These are phyloP conservation scores for Claviceps sp. DNA, from an alignment of 2,329 filamentous ascomycete genomes.

Conservation along the genomic window DNA sequence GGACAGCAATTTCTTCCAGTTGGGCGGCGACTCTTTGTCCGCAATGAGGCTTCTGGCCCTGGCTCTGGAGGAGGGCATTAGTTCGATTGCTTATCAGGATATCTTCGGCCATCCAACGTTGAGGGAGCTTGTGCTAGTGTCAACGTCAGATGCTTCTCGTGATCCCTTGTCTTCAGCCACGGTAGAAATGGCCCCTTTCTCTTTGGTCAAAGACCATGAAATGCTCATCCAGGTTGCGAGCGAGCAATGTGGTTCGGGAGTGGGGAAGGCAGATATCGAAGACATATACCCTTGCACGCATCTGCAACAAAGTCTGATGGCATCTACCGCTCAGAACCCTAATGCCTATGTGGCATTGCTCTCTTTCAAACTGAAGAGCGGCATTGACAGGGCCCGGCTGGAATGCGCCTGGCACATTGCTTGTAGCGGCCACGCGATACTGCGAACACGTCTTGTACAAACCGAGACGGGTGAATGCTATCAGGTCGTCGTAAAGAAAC, in stretches of 20 bases:
- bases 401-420: neutral
- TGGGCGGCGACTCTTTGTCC: conserved; percentile 31
- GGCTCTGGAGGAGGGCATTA: neutral
- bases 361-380: neutral
- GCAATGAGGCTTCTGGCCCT: conserved; percentile 27
- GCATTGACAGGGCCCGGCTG: neutral
- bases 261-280: neutral
- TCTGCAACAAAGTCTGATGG: neutral
- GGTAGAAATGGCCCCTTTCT: neutral
- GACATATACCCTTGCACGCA: neutral
- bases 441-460: neutral
- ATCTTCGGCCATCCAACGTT: conserved; percentile 5
- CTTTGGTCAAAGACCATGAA: neutral
- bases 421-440: neutral
- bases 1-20: conserved; percentile 25
- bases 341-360: neutral
- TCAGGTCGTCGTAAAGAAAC: neutral
- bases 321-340: neutral
- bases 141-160: neutral
- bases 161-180: no score
- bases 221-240: neutral
- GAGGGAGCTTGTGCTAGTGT: neutral
- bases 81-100: neutral
- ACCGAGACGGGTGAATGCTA: neutral
- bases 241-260: neutral